Evolutionary conservation across 2,329 filamentous ascomycete species (phyloP).

Genomic region (Emericellopsis atlantica): DNA sequence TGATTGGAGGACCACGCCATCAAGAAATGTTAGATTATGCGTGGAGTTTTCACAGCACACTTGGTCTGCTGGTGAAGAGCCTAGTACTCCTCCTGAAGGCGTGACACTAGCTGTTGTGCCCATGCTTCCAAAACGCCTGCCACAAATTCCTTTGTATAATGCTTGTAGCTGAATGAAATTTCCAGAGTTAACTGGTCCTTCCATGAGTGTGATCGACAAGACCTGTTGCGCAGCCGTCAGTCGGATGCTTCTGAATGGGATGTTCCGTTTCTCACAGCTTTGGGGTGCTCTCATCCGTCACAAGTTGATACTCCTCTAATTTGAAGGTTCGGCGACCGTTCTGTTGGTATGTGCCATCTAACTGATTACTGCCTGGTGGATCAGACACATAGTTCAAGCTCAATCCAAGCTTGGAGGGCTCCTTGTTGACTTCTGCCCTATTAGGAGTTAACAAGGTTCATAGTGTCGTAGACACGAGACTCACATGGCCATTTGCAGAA

Average conservation of each 20-base stretch:
- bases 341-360: neutral
- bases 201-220: neutral
- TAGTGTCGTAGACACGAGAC: neutral
- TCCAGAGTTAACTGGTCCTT: neutral
- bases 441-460: neutral
- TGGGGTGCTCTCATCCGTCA: neutral
- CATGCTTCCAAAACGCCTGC: no score
- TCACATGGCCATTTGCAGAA: neutral
- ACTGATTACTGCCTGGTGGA: neutral
- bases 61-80: no score
- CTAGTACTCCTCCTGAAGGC: no score
- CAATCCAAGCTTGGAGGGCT: neutral
- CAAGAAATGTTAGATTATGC: no score
- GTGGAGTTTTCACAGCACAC: no score
- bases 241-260: neutral
- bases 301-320: neutral
- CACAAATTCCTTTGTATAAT: neutral
- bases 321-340: neutral
- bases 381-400: neutral
- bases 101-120: no score
- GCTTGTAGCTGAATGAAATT: neutral
- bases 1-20: no score
- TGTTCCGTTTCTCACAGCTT: neutral
- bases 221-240: neutral
- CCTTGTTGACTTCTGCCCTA: neutral